phyloP scores from a whole-genome alignment of 345 rosid genomes.

The Populus ilicifolia region DNA sequence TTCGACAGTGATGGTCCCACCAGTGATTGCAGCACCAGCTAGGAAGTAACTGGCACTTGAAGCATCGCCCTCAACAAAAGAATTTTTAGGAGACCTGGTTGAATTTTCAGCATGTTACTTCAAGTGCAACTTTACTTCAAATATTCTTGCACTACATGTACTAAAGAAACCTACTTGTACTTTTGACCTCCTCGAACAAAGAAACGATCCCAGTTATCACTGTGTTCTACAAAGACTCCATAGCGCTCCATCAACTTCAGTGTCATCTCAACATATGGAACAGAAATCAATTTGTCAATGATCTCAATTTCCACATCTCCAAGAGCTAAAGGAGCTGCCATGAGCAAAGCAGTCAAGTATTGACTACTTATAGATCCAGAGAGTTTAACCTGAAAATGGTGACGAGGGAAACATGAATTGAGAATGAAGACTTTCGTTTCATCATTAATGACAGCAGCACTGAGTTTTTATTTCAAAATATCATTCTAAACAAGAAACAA shows the following conservation, averaged over 20 bases:
- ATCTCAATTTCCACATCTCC: conserved; percentile 92
- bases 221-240: conserved; percentile 72
- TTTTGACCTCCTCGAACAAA: conserved; percentile 78
- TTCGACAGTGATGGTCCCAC: conserved; percentile 89
- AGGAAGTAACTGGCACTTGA: conserved; percentile 99
- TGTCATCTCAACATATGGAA: conserved; percentile 98
- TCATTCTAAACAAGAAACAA: not conserved
- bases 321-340: conserved; percentile 95
- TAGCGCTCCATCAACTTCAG: conserved; percentile 89
- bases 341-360: conserved; percentile 91
- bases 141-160: not conserved
- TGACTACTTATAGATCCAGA: conserved; percentile 95
- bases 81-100: conserved; percentile 82
- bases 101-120: conserved; percentile 16
- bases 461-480: not conserved
- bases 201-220: conserved; percentile 81
- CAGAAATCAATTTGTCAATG: conserved; percentile 74
- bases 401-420: conserved; percentile 4
- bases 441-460: not conserved
- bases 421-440: conserved; percentile 5
- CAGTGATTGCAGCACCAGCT: conserved; percentile 95
- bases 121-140: not conserved
- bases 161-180: conserved; percentile 57
- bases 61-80: conserved; percentile 97
- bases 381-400: conserved; percentile 72